Conservation (phyloP, 345 rosid genomes). For the Linum tenue region DNA sequence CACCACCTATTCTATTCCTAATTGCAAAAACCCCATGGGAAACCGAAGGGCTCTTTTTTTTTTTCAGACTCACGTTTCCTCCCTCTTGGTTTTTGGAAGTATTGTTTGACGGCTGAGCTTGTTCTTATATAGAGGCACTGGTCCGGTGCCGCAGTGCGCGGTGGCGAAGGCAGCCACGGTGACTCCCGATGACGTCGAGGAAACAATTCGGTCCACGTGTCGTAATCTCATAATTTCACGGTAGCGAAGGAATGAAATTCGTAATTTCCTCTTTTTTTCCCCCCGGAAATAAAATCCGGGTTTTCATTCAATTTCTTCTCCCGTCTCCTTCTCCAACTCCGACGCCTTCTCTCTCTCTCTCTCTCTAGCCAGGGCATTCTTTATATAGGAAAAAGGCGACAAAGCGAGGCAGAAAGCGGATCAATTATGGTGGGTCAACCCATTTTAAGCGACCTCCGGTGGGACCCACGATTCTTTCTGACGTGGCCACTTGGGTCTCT, state of each 20-base stretch:
- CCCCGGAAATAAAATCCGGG: too few relatives aligned
- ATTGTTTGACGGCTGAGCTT: conserved; percentile 39
- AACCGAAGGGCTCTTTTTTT: background rate
- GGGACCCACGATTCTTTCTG: conserved; percentile 21
- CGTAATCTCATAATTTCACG: conserved; percentile 13
- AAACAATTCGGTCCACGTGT: conserved; percentile 18
- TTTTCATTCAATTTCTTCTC: too few relatives aligned
- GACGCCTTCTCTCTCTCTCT: too few relatives aligned
- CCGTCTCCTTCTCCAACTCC: too few relatives aligned
- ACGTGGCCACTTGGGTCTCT: conserved; percentile 43
- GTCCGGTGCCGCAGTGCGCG: background rate
- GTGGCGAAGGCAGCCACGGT: conserved; percentile 19
- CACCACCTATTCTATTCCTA: background rate
- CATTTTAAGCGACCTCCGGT: conserved; percentile 3
- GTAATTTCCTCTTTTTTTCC: too few relatives aligned
- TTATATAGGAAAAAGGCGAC: background rate
- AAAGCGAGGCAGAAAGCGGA: conserved; percentile 8
- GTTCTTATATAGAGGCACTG: background rate
- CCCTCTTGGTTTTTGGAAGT: background rate
- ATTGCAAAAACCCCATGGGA: background rate
- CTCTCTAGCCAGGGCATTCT: too few relatives aligned
- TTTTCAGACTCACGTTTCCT: background rate
- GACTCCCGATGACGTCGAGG: conserved; percentile 6
- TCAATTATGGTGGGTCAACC: conserved; percentile 41
- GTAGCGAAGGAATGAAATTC: conserved; percentile 12